phyloP scores from a whole-genome alignment of 1,284 basidiomycete species.

The Cutaneotrichosporon cutaneum region DNA sequence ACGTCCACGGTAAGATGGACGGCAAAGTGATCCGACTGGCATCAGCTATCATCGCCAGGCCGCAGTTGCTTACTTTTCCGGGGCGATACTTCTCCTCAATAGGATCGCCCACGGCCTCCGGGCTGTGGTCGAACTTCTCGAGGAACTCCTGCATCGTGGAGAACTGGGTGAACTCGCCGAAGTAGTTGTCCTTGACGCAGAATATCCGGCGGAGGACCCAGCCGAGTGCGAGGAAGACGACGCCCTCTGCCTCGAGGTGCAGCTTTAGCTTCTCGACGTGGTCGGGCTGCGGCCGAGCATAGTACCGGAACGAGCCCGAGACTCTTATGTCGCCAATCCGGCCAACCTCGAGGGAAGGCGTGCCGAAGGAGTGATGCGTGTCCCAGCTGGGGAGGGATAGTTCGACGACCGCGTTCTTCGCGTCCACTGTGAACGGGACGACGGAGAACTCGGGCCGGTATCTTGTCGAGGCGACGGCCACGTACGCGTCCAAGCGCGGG shows the following conservation, averaged over 20 bases:
- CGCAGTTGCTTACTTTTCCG: slow-evolving; percentile 59
- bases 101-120: slow-evolving; percentile 70
- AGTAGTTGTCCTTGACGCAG: slow-evolving; percentile 84
- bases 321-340: slow-evolving; percentile 62
- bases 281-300: slow-evolving; percentile 64
- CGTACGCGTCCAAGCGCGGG: slow-evolving; percentile 58
- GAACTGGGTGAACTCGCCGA: slow-evolving; percentile 87
- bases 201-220: slow-evolving; percentile 85
- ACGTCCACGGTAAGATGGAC: slow-evolving; percentile 65
- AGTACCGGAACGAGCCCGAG: slow-evolving; percentile 73
- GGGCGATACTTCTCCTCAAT: slow-evolving; percentile 72
- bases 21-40: slow-evolving; percentile 75
- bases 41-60: background rate
- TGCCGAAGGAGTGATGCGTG: slow-evolving; percentile 68
- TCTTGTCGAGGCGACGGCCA: slow-evolving; percentile 65
- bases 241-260: slow-evolving; percentile 54
- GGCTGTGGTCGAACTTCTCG: slow-evolving; percentile 62
- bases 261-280: slow-evolving; percentile 75
- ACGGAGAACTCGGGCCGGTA: slow-evolving; percentile 71
- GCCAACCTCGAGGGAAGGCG: slow-evolving; percentile 59
- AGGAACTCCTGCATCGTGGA: slow-evolving; percentile 80
- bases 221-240: slow-evolving; percentile 71
- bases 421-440: slow-evolving; percentile 66
- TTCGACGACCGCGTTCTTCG: slow-evolving; percentile 61
- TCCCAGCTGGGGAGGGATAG: slow-evolving; percentile 83